phyloP scores from a whole-genome alignment of 1,139 yeast genomes.

The Taphrina pruni region DNA sequence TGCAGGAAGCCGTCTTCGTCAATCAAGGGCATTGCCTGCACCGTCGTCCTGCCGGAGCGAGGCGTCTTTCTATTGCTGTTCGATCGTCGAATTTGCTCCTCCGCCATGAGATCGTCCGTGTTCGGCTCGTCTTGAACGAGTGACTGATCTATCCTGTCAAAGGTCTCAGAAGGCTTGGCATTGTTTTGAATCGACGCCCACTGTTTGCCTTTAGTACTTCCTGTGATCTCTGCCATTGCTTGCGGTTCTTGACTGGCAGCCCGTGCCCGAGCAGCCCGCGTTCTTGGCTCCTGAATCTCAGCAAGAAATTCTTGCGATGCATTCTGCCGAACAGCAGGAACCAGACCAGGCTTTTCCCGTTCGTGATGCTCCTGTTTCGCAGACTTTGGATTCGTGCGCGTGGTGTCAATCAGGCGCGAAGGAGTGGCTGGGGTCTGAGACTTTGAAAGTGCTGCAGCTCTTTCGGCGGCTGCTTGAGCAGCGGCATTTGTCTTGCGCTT shows the following conservation, averaged over 20 bases:
- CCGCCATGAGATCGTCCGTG: constrained; percentile 14
- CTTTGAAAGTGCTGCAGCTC: constrained; percentile 23
- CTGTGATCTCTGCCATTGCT: not conserved
- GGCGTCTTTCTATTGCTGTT: constrained; percentile 15
- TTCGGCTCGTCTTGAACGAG: constrained; percentile 6
- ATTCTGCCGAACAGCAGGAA: constrained; percentile 2
- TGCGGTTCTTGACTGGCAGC: constrained; percentile 19
- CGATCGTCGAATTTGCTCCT: constrained; percentile 10
- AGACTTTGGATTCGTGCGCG: constrained; percentile 16
- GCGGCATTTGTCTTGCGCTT: constrained; percentile 32
- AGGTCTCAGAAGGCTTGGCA: constrained; percentile 6
- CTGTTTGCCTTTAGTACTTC: not conserved
- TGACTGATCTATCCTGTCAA: constrained; percentile 8
- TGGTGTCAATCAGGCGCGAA: not conserved
- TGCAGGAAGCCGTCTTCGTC: constrained; percentile 24
- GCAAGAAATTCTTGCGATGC: constrained; percentile 5
- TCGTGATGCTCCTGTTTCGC: constrained; percentile 26
- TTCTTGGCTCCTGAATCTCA: not conserved
- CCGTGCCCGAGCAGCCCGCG: constrained; percentile 1
- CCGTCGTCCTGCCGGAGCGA: not conserved
- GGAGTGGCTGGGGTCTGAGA: constrained; percentile 10
- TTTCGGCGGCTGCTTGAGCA: constrained; percentile 23
- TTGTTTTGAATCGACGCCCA: not conserved
- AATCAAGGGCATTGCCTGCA: not conserved
- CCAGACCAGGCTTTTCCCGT: constrained; percentile 7